Evolutionary conservation across 768 basidiomycete species (phyloP).

Genomic region (Collybiopsis luxurians): DNA sequence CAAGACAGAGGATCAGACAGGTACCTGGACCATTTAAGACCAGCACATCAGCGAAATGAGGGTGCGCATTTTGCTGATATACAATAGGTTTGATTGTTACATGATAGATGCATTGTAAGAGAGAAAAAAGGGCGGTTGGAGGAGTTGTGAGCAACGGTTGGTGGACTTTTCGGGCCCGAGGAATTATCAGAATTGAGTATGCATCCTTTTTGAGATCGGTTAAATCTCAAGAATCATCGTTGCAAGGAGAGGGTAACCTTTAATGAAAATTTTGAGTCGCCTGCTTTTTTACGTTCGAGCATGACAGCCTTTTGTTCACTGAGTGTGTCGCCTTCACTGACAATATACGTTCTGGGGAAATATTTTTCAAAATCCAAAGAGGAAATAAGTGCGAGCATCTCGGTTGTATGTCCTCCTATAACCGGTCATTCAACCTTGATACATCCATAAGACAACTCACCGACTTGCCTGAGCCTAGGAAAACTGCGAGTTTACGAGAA

Average conservation of each 20-base stretch:
- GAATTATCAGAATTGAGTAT: constrained; percentile 65
- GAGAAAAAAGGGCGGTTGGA: constrained; percentile 59
- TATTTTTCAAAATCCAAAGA: constrained; percentile 76
- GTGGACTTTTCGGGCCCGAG: constrained; percentile 85
- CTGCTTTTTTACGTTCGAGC: constrained; percentile 51
- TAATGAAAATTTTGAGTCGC: neutral
- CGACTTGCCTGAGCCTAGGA: constrained; percentile 83
- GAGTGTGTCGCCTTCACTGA: constrained; percentile 78
- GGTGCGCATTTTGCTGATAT: constrained; percentile 11
- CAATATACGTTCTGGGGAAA: constrained; percentile 72
- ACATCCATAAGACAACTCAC: constrained; percentile 15
- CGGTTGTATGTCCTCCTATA: constrained; percentile 93
- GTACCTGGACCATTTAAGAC: constrained; percentile 96
- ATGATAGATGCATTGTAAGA: constrained; percentile 59
- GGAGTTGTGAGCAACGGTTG: constrained; percentile 73
- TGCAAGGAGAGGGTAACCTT: neutral
- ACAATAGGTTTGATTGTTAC: constrained; percentile 39
- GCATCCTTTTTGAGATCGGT: neutral
- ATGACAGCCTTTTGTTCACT: constrained; percentile 68
- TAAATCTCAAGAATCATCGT: constrained; percentile 9
- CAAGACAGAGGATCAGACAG: constrained; percentile 74
- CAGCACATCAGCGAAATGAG: constrained; percentile 66
- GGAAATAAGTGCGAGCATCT: constrained; percentile 73
- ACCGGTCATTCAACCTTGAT: constrained; percentile 4
- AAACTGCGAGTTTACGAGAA: constrained; percentile 60